phyloP scores from a whole-genome alignment of 2,329 filamentous ascomycete genomes.

The Ramularia endophylla region DNA sequence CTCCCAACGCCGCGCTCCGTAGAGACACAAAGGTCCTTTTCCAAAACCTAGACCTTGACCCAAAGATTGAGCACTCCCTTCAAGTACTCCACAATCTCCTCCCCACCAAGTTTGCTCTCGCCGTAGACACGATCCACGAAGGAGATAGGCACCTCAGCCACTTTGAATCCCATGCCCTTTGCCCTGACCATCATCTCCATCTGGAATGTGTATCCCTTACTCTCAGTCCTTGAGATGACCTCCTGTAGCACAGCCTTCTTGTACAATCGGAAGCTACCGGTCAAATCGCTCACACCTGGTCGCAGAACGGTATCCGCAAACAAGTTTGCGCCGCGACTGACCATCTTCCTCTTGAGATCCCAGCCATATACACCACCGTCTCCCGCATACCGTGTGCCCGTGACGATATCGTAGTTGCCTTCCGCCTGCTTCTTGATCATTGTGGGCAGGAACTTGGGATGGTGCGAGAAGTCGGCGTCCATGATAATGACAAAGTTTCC shows the following conservation, averaged over 20 bases:
- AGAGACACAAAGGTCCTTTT: background rate
- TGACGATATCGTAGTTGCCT: slow-evolving; percentile 90
- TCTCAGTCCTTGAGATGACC: slow-evolving; percentile 85
- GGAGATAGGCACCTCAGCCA: slow-evolving; percentile 91
- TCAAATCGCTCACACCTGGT: slow-evolving; percentile 92
- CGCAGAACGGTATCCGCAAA: slow-evolving; percentile 92
- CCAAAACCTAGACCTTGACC: slow-evolving; percentile 40
- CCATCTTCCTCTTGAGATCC: slow-evolving; percentile 77
- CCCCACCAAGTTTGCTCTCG: slow-evolving; percentile 87
- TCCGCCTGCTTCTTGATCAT: slow-evolving; percentile 81
- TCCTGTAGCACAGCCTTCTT: slow-evolving; percentile 85
- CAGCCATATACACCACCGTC: slow-evolving; percentile 85
- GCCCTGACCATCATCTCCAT: slow-evolving; percentile 99
- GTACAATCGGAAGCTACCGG: slow-evolving; percentile 90
- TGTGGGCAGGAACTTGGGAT: slow-evolving; percentile 95
- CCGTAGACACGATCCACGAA: slow-evolving; percentile 96
- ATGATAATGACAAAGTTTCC: slow-evolving; percentile 99
- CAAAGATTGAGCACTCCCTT: slow-evolving; percentile 54
- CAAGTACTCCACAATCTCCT: slow-evolving; percentile 94
- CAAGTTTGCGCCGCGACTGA: slow-evolving; percentile 82
- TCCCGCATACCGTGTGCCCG: slow-evolving; percentile 87
- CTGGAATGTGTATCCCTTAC: slow-evolving; percentile 98
- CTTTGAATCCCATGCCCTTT: slow-evolving; percentile 90
- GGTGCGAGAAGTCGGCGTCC: slow-evolving; percentile 99
- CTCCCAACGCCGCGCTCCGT: slow-evolving; percentile 14